Evolutionary conservation across 2,329 filamentous ascomycete species (phyloP), one percentile per base, ranked within the genome.

Genomic region (Claviceps capensis): DNA sequence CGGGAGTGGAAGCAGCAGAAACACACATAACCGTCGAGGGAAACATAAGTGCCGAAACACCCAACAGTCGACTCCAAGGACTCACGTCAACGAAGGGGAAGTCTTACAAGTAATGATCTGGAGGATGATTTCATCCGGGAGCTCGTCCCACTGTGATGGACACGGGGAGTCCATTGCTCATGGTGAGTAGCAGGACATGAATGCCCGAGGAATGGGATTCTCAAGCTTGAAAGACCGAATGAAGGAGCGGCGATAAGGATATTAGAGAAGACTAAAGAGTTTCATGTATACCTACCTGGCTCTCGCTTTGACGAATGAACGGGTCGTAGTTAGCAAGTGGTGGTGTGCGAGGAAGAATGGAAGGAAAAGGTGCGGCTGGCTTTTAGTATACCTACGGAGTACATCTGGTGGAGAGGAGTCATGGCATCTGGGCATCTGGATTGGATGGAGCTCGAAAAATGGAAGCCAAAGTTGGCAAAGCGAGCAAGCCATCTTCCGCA

Each of bases 91-190:
- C 26, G 3, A 16, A 2, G 14, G 43, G 3, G 7, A 34, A 41
- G 48, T 48, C 79, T 70, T 70, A 84, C 81, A 79, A 58, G 74
- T 73, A 54, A 83, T 67, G 57, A 85, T 78, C 60, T 83, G 76
- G 55, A 81, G 71, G 53, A 84, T 63, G 56, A 85, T 76, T 69
- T 85, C 82, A 64, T 78, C 73, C 41, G 82, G 82, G 56, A 85
- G 75, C 59, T 70, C 71, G 57, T 79, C 72, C 64, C 62, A 67
- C 52, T 57, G 57, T 51, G 57, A 55, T 34, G 57, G 53, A 51
- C 54, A 56, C 51, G 52, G 50, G 41, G 54, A 58, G 48, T 58
- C 56, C 66, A 67, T 68, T 52, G 52, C 58, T 56, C 59, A 61
- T 58, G 51, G 19, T 55, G 54, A 54, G 52, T 34, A 45, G 53